A percentile compares a stretch with the other conserved stretches of the same genome.
Evolutionary conservation across 768 basidiomycete species (phyloP).

Genomic region (Tylopilus balloui): DNA sequence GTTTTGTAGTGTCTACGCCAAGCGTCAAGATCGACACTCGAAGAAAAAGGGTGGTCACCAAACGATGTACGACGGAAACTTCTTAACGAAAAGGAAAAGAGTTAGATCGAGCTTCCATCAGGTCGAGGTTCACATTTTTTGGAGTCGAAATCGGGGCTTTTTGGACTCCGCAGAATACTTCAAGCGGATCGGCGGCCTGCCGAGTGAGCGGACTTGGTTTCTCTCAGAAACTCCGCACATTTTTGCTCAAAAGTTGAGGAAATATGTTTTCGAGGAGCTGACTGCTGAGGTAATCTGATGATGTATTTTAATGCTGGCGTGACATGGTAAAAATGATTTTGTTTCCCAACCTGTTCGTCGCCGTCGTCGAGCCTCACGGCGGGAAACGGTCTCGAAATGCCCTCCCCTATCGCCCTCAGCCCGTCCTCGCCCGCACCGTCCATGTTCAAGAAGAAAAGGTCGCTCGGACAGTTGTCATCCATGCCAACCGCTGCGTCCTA

Average conservation of each 20-base stretch:
- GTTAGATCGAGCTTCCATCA: too few species aligned
- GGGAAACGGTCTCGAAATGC: conserved; percentile 25
- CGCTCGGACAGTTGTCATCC: conserved; percentile 32
- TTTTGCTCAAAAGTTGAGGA: conserved; percentile 3
- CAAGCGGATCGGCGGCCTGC: too few species aligned
- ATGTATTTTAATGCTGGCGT: conserved; percentile 19
- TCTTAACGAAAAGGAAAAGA: too few species aligned
- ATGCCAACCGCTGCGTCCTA: conserved; percentile 55
- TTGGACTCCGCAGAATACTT: not conserved
- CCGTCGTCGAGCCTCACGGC: conserved; percentile 12
- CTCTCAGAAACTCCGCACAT: not conserved
- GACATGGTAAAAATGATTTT: conserved; percentile 13
- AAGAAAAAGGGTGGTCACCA: too few species aligned
- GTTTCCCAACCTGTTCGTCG: conserved; percentile 7
- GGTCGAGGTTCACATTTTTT: too few species aligned
- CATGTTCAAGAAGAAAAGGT: conserved; percentile 59
- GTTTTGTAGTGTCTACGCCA: too few species aligned
- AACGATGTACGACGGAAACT: too few species aligned
- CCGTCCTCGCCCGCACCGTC: conserved; percentile 48
- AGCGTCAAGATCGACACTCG: too few species aligned
- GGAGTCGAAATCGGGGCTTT: not conserved
- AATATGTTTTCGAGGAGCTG: not conserved
- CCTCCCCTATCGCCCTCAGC: conserved; percentile 64
- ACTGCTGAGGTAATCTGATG: conserved; percentile 24
- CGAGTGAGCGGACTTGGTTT: not conserved